Evolutionary conservation across 179 eudicot species (phyloP), one percentile per base, ranked within the genome.

Genomic region (Amaranthus tricolor): DNA sequence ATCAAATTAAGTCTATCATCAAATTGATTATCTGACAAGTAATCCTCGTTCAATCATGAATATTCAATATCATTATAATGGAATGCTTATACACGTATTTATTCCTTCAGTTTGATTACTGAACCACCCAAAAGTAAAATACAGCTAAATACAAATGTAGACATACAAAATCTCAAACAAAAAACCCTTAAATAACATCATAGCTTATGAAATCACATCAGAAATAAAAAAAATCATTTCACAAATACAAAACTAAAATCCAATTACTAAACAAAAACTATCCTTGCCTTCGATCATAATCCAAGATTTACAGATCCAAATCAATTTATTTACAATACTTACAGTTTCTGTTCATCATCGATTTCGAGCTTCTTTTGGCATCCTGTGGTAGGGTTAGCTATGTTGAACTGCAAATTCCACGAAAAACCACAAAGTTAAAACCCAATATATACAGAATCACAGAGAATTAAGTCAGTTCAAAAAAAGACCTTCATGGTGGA

Each of bases 301-400:
- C 60, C 16, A 15, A 7, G 5, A 17, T 5, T 2, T 2, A 53
- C 40, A n/a, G 12, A n/a, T 0, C 9, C 4, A 47, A 9, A 48
- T 44, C 6, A 9, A 4, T 3, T 3, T 19, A 6, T 21, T 0
- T 19, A 48, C 15, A 63, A 48, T 59, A 61, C 89, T 77, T 51
- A 91, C 97, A 91, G 92, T 54, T 91, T 91, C 78, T 79, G 94
- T 74, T 91, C 97, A 71, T 91, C 97, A 44, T 91, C 97, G 51
- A 91, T 91, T 79, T 91, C 97, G 73, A 89, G 89, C 89, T 91
- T 91, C 84, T 89, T 91, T 89, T 91, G 94, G 86, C 97, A 91
- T 66, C 97, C 97, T 57, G 94, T 91, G 3, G 97, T 89, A 55
- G 93, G 96, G 82, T 89, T 87, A 0, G 96, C 96, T 40, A 91